Base-by-base conservation (phyloP, 192 early-diverging fungal genomes). In the Gonapodya sp. region DNA sequence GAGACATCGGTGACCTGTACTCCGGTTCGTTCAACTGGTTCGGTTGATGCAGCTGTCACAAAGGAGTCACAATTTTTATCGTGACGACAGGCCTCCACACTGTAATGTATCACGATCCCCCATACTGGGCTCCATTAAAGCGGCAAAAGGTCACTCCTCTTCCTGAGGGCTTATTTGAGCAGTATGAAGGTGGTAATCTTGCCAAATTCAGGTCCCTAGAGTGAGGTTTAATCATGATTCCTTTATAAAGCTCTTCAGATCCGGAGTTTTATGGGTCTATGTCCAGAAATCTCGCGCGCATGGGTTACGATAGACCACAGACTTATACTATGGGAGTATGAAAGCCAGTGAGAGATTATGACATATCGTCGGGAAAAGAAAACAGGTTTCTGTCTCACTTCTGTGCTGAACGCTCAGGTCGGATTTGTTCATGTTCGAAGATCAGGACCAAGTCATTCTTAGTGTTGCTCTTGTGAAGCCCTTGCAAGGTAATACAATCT, bases 261-360 rank as follows among this genome's bases (percentile, higher is more conserved):
- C 80, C 89, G 90, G 75, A 92, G 91, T 81, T 96, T 94, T 84
- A 93, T 96, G 90, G 97, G 97, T 0, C 84, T 98, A 31, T 95
- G 95, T 36, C 94, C 96, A 16, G 94, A 96, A 80, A 93, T 98
- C 78, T 86, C 93, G 75, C 92, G 93, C 31, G 96, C 93, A 18
- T 98, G 96, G 94, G 94, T 97, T 36, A 94, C 94, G 0, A 93
- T 98, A 73, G 95, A 95, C 85, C 91, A 95, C 83, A 87, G 91
- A 35, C 87, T 97, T 35, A 97, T 94, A 82, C 84, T 98, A 36
- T 97, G 95, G 96, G 94, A 98, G 84, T 97, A 95, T 84, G 88
- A 91, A 46, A 90, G 94, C 33, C 90, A 91, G 88, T 89, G 85
- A 85, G 83, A 73, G 24, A 16, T 24, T 77, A 24, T 64, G 14